phyloP scores from a whole-genome alignment of 805 yeast genomes.

The Torulaspora quercuum region DNA sequence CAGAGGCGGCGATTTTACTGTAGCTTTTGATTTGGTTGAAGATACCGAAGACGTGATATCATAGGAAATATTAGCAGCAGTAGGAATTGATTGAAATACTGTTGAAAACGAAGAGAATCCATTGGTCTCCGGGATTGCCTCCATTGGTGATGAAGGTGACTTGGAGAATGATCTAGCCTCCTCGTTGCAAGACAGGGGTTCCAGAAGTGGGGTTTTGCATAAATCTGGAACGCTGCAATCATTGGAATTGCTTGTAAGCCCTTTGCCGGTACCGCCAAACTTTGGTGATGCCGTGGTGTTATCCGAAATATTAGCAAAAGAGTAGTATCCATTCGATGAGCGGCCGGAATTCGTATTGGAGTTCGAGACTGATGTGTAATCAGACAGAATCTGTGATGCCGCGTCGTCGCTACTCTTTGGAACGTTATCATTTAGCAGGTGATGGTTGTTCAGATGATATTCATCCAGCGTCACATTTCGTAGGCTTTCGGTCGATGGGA shows the following conservation, averaged over 20 bases:
- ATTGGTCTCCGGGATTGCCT: conserved; percentile 21
- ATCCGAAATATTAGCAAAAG: conserved; percentile 39
- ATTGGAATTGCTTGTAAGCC: conserved; percentile 1
- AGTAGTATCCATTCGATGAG: conserved; percentile 35
- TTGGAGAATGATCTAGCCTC: conserved; percentile 7
- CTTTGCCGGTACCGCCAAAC: conserved; percentile 2
- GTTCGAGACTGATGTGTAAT: conserved; percentile 25
- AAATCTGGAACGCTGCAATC: conserved; percentile 9
- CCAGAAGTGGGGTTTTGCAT: conserved; percentile 6
- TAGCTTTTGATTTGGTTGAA: conserved; percentile 15
- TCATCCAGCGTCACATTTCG: conserved; percentile 19
- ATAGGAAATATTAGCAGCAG: conserved; percentile 33
- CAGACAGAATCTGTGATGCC: conserved; percentile 35
- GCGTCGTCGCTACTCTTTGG: conserved; percentile 19
- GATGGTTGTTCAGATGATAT: conserved; percentile 30
- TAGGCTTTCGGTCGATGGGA: conserved; percentile 36
- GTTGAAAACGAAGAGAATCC: conserved; percentile 19
- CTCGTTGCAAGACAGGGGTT: conserved; percentile 4
- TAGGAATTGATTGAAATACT: conserved; percentile 24
- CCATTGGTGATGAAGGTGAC: conserved; percentile 16
- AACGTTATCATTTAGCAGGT: conserved; percentile 25
- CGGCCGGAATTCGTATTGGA: conserved; percentile 25
- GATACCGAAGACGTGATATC: conserved; percentile 23
- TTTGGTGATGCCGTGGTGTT: conserved; percentile 32
- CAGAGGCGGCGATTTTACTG: conserved; percentile 5